Evolutionary conservation across 768 basidiomycete species (phyloP).

Genomic region (Pleurotus giganteus): DNA sequence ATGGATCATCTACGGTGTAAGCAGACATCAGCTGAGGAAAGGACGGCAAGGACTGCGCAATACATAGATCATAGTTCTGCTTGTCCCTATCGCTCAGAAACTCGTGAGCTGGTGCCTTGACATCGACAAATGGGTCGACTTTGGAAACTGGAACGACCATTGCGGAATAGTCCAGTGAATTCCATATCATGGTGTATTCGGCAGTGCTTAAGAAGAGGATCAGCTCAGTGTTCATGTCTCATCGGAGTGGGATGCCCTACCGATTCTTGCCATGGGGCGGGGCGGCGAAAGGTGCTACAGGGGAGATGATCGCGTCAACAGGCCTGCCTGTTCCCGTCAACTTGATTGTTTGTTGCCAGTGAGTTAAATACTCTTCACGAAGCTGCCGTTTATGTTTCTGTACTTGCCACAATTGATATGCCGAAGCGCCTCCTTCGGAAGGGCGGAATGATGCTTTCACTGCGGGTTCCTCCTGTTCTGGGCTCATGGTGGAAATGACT

Average conservation of each 20-base stretch:
- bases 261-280: conserved; percentile 59
- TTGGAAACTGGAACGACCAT: conserved; percentile 62
- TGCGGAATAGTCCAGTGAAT: conserved; percentile 59
- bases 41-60: conserved; percentile 19
- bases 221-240: background rate
- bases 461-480: conserved; percentile 23
- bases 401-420: conserved; percentile 59
- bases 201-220: conserved; percentile 36
- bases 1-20: conserved; percentile 48
- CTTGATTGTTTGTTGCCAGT: conserved; percentile 53
- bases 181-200: conserved; percentile 65
- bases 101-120: conserved; percentile 39
- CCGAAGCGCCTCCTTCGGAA: conserved; percentile 16
- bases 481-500: conserved; percentile 52
- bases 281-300: conserved; percentile 58
- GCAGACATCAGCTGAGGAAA: background rate
- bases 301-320: conserved; percentile 70
- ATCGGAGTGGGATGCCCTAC: conserved; percentile 26
- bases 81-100: conserved; percentile 58
- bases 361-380: conserved; percentile 58
- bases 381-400: conserved; percentile 50
- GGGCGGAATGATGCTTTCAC: conserved; percentile 22
- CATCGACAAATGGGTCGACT: conserved; percentile 55
- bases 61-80: conserved; percentile 54
- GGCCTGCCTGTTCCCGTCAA: conserved; percentile 64